Conservation (phyloP, 768 basidiomycete genomes). For the Sistotremastrum niveocremeum region DNA sequence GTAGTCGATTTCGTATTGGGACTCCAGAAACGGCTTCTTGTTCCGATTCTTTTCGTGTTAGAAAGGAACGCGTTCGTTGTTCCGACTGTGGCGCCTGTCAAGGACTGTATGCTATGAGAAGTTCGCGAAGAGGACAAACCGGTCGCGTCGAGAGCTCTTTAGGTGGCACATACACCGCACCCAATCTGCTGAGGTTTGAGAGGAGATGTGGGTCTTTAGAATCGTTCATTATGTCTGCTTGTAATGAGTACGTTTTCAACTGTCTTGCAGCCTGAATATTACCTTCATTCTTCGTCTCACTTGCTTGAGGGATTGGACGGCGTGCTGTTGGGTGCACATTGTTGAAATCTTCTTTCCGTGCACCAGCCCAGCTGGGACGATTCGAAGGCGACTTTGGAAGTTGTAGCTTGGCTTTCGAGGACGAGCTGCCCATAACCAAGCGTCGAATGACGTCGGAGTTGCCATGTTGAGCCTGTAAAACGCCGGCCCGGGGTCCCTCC, state of each 20-base stretch:
- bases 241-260: background rate
- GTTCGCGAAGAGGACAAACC: constrained; percentile 7
- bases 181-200: constrained; percentile 47
- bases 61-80: constrained; percentile 32
- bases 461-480: too few relatives aligned
- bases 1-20: constrained; percentile 37
- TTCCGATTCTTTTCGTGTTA: constrained; percentile 43
- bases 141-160: constrained; percentile 34
- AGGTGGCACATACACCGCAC: constrained; percentile 53
- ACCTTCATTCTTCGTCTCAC: constrained; percentile 41
- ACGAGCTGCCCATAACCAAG: constrained; percentile 38
- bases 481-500: too few relatives aligned
- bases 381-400: constrained; percentile 33
- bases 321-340: constrained; percentile 9
- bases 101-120: background rate
- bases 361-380: constrained; percentile 35
- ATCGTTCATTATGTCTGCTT: constrained; percentile 46
- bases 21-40: constrained; percentile 30
- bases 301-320: constrained; percentile 22
- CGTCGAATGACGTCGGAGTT: background rate
- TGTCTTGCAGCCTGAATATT: background rate
- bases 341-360: constrained; percentile 19
- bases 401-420: constrained; percentile 47
- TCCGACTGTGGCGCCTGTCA: constrained; percentile 12
- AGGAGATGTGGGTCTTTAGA: constrained; percentile 61